Percentiles rank a stretch among this genome's conserved stretches.
Evolutionary conservation across 2,329 filamentous ascomycete genomes (phyloP).

Genomic region (Amesomyces nigricolor): DNA sequence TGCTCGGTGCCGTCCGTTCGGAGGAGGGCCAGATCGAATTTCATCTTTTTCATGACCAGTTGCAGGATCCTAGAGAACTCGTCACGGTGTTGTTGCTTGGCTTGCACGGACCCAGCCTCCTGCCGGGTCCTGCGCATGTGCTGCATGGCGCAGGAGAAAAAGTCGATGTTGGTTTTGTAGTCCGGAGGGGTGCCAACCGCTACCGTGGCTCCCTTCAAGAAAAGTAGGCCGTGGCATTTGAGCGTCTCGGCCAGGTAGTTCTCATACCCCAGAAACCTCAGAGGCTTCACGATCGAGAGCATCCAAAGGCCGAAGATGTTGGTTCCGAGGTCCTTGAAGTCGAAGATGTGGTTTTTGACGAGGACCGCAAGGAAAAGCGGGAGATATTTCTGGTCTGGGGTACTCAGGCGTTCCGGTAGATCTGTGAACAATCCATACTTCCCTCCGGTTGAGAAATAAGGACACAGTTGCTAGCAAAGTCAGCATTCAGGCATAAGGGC

Average conservation of each 20-base stretch:
- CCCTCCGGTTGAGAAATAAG: conserved; percentile 40
- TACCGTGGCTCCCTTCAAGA: conserved; percentile 38
- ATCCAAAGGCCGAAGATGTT: conserved; percentile 49
- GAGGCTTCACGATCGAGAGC: conserved; percentile 47
- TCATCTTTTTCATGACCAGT: conserved; percentile 50
- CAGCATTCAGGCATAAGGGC: conserved; percentile 7
- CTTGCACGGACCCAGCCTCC: conserved; percentile 33
- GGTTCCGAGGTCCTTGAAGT: conserved; percentile 43
- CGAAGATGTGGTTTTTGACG: conserved; percentile 41
- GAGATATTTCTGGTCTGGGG: conserved; percentile 41
- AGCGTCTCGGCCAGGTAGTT: conserved; percentile 45
- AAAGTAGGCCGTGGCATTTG: conserved; percentile 37
- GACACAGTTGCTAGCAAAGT: conserved; percentile 34
- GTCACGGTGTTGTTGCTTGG: conserved; percentile 32
- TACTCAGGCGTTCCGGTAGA: conserved; percentile 35
- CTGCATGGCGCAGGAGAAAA: conserved; percentile 46
- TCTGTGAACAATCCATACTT: conserved; percentile 48
- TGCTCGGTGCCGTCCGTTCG: conserved; percentile 38
- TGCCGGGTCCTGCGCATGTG: conserved; percentile 47
- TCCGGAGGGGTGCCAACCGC: conserved; percentile 37
- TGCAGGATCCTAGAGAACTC: conserved; percentile 42
- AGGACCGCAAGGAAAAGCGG: conserved; percentile 49
- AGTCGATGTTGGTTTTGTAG: conserved; percentile 43
- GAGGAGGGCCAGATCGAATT: conserved; percentile 41
- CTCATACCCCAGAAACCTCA: conserved; percentile 42